Conservation (phyloP, 768 basidiomycete genomes). For the Boletus reticulatus region DNA sequence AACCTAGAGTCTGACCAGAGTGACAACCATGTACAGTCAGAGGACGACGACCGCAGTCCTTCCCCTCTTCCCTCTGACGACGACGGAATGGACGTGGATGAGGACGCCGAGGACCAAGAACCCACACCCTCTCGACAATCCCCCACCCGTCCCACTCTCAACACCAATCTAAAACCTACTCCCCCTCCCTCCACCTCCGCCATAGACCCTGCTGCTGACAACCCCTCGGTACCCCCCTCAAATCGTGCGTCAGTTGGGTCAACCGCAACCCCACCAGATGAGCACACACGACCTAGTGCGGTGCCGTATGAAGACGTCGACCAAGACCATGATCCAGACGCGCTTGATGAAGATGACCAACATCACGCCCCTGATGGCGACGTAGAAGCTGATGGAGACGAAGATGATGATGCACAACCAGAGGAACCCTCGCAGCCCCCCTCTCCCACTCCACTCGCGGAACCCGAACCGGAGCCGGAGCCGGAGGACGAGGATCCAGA, state of each 20-base stretch:
- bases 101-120: slow-evolving; percentile 28
- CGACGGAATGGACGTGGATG: slow-evolving; percentile 31
- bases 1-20: slow-evolving; percentile 20
- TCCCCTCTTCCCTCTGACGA: slow-evolving; percentile 13
- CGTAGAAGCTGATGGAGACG: slow-evolving; percentile 29
- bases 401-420: slow-evolving; percentile 33
- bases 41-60: slow-evolving; percentile 9
- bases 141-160: slow-evolving; percentile 18
- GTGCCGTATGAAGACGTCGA: slow-evolving; percentile 31
- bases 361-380: slow-evolving; percentile 17
- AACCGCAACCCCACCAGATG: slow-evolving; percentile 18
- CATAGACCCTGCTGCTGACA: slow-evolving; percentile 21
- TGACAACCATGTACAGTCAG: neutral
- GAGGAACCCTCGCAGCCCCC: slow-evolving; percentile 26
- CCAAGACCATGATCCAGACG: slow-evolving; percentile 16
- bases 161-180: slow-evolving; percentile 6
- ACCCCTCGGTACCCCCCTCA: slow-evolving; percentile 19
- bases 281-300: slow-evolving; percentile 6
- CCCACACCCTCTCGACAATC: slow-evolving; percentile 24
- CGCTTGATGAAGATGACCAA: slow-evolving; percentile 23
- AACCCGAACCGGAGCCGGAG: slow-evolving; percentile 28
- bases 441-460: slow-evolving; percentile 22
- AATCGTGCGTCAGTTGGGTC: slow-evolving; percentile 19
- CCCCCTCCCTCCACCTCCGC: slow-evolving; percentile 12
- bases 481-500: slow-evolving; percentile 56